Base-by-base conservation (phyloP, 495 filamentous ascomycete genomes). In the Lepidopterella palustris region DNA sequence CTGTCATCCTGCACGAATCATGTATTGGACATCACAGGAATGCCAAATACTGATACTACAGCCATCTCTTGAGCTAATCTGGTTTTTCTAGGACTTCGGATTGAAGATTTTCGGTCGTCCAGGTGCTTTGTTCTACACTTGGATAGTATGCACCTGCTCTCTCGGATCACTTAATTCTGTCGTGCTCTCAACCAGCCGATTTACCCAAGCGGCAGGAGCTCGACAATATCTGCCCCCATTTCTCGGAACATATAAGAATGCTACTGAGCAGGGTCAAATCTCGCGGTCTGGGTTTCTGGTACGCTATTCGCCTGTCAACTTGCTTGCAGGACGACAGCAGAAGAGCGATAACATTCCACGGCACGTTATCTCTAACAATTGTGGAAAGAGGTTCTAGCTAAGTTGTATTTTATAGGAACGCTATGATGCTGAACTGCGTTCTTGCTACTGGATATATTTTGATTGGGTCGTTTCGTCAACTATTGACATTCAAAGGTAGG, bases 151-250 rank as follows among this genome's bases (percentile, higher is more conserved):
- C 2, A 20, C 59, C 1, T 60, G 60, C 18, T 67, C 60, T 47
- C 59, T 57, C 8, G 64, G 64, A 0, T 63, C 64, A 11, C 55
- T 67, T 8, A 60, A 61, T 25, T 57, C 54, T 40, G 63, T 63
- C 25, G 57, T 67, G 1, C 63, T 67, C 31, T 24, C 64, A 13
- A 51, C 52, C 4, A 60, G 57, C 4, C 54, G 64, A n/a, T 55
- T 67, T 11, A 64, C 52, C 1, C 42, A 60, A 11, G 61, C 57
- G 13, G 64, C 61, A 23, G 31, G 55, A 5, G 57, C 63, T 40
- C 57, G 29, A 13, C 52, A 55, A 13, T 63, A 67, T 45, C 61
- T 67, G 3, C 64, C 64, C 1, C 20, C 18, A 0, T 48, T 63
- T 18, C 49, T 67, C 27, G 52, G 13, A 21, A 52, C 40, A 11